A percentile compares a stretch with the other conserved stretches of the same genome.
phyloP scores from a whole-genome alignment of 1,139 yeast genomes.

The Saccharomyces hybrid region DNA sequence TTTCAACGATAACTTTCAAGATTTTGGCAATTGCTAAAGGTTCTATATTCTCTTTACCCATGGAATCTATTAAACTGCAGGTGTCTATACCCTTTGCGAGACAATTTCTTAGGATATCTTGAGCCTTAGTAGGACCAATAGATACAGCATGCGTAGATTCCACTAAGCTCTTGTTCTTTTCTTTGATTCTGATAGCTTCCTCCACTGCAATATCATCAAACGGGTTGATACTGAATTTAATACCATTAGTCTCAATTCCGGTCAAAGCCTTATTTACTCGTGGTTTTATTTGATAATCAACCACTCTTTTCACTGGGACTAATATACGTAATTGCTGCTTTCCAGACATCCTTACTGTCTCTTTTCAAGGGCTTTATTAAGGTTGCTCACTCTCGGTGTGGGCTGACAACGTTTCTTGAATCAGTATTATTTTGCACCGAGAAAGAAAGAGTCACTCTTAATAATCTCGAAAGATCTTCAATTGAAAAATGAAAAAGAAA shows the following conservation, averaged over 20 bases:
- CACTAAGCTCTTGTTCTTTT: slow-evolving; percentile 60
- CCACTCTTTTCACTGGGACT: slow-evolving; percentile 91
- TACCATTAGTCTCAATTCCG: slow-evolving; percentile 84
- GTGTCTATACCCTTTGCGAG: slow-evolving; percentile 91
- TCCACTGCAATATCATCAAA: slow-evolving; percentile 95
- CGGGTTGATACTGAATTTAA: slow-evolving; percentile 89
- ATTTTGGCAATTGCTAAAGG: slow-evolving; percentile 90
- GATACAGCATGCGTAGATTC: slow-evolving; percentile 87
- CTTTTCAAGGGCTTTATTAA: slow-evolving; percentile 10
- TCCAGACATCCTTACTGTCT: not conserved
- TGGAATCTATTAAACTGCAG: slow-evolving; percentile 74
- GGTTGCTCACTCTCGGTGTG: not conserved
- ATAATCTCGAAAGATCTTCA: not conserved
- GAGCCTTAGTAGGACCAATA: slow-evolving; percentile 80
- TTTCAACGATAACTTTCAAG: slow-evolving; percentile 63
- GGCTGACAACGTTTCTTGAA: not conserved
- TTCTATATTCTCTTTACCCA: slow-evolving; percentile 56
- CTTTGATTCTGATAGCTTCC: slow-evolving; percentile 78
- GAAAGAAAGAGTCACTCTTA: not conserved
- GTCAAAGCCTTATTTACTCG: slow-evolving; percentile 81
- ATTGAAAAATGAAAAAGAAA: not conserved
- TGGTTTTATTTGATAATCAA: slow-evolving; percentile 90
- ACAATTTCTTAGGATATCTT: slow-evolving; percentile 81
- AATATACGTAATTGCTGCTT: slow-evolving; percentile 52
- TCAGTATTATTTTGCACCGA: not conserved